Evolutionary conservation across 1,139 yeast species (phyloP), one percentile per base, ranked within the genome.

Genomic region (Sugiyamaella pinicola): DNA sequence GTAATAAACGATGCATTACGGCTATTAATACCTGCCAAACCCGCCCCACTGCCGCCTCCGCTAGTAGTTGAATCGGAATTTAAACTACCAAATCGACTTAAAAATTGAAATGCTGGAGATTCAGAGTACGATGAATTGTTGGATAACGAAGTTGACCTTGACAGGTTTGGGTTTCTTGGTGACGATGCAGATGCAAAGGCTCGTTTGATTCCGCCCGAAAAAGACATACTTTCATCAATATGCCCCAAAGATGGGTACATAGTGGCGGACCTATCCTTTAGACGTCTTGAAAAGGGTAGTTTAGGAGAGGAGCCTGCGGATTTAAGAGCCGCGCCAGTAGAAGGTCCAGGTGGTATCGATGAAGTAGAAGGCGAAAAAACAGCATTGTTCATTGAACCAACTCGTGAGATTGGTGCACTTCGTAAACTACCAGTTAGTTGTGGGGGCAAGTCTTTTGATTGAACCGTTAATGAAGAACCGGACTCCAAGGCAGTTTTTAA

Each of bases 21-120:
- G 18, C 44, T 40, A 22, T 24, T 49, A 18, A 43, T 39, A 28
- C 49, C 49, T 29, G 56, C 58, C 13, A 46, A 47, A 5, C 52
- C 53, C 17, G 28, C 28, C 10, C 34, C 40, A 33, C 51, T 48
- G 29, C 57, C 58, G 22, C 47, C 49, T 6, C 53, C 53, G 22
- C 47, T 50, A 7, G 54, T 54, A 26, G 51, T 43, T 2, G 52
- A 47, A 24, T 50, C 58, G 8, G 58, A 57, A 6, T 61, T 51
- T 9, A 68, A 55, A 24, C 69, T 70, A 6, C 75, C 72, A 54
- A 74, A 70, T 15, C 74, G 64, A 53, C 71, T 68, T 34, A 74
- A 58, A 54, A 64, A 74, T 54, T 69, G 73, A 15, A 72, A 68
- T n/a, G 77, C 78, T 2, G 76, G 70, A 0, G 76, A 72, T 8